phyloP scores from a whole-genome alignment of 2,329 filamentous ascomycete genomes.

The Cryphonectria japonica region DNA sequence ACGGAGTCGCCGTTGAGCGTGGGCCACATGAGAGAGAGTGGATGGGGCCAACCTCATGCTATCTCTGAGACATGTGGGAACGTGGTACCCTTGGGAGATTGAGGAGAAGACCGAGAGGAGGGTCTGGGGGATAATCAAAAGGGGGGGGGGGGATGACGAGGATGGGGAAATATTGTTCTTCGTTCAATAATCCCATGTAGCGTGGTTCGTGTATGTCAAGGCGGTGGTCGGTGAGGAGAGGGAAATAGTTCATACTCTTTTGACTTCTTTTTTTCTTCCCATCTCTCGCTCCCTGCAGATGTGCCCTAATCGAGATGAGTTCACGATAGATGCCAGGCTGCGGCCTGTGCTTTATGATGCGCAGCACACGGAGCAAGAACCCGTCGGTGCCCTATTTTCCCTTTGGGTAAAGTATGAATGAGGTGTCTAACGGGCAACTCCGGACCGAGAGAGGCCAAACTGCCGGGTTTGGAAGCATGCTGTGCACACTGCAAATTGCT shows the following conservation, averaged over 20 bases:
- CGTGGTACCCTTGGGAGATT: neutral
- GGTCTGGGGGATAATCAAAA: neutral
- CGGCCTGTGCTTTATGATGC: neutral
- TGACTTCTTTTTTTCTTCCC: neutral
- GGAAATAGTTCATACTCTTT: neutral
- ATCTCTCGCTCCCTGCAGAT: neutral
- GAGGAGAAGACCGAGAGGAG: conserved; percentile 1
- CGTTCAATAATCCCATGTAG: no score
- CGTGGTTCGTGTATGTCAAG: no score
- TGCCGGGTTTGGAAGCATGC: neutral
- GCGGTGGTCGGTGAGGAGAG: no score
- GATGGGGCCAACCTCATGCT: neutral
- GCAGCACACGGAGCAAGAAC: neutral
- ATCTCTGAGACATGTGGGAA: conserved; percentile 1
- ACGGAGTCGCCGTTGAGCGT: conserved; percentile 8
- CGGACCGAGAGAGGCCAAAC: neutral
- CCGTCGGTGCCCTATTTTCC: neutral
- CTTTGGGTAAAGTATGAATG: neutral
- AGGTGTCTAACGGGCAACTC: neutral
- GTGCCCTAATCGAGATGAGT: neutral
- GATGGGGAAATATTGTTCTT: neutral
- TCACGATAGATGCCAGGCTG: neutral
- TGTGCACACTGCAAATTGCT: neutral
- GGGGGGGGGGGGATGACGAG: neutral
- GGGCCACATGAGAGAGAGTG: neutral